Evolutionary conservation across 164 flowering plant species (phyloP).

Genomic region (Kingdonia uniflora): DNA sequence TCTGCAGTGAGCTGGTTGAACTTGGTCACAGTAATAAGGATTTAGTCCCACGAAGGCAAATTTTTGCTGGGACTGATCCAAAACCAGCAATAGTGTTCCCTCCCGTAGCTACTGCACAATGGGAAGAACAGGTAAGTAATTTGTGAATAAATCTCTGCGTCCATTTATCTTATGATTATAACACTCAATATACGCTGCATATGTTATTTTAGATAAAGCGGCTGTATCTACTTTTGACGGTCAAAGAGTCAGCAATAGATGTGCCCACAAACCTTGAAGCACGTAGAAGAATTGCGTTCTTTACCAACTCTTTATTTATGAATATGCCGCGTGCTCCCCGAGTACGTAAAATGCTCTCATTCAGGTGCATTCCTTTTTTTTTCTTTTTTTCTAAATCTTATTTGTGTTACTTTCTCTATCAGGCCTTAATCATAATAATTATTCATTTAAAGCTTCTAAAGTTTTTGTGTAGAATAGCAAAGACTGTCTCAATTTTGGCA

Average conservation of each 20-base stretch:
- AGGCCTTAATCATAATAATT: too few relatives aligned
- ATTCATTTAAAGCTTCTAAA: too few relatives aligned
- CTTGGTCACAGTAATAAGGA: conserved; percentile 80
- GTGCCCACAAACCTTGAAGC: conserved; percentile 94
- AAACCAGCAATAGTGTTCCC: conserved; percentile 73
- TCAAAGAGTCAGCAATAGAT: conserved; percentile 75
- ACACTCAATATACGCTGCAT: background rate
- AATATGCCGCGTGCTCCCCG: conserved; percentile 94
- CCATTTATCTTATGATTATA: background rate
- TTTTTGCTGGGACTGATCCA: conserved; percentile 72
- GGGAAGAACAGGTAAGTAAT: conserved; percentile 86
- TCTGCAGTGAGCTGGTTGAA: conserved; percentile 77
- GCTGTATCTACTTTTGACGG: conserved; percentile 59
- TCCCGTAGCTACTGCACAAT: conserved; percentile 71
- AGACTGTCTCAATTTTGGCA: too few relatives aligned
- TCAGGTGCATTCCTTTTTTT: conserved; percentile 53
- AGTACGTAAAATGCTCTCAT: conserved; percentile 90
- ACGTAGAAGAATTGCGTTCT: conserved; percentile 80
- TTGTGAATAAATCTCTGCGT: too few relatives aligned
- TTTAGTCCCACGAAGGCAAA: conserved; percentile 62
- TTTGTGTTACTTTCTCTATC: too few relatives aligned
- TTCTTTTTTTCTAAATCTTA: background rate
- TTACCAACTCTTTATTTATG: conserved; percentile 89
- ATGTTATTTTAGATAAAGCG: conserved; percentile 21
- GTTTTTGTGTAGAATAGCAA: too few relatives aligned